Base-by-base conservation (phyloP, 225 moss, liverwort and hornwort species). In the Sphagnum tenellum region DNA sequence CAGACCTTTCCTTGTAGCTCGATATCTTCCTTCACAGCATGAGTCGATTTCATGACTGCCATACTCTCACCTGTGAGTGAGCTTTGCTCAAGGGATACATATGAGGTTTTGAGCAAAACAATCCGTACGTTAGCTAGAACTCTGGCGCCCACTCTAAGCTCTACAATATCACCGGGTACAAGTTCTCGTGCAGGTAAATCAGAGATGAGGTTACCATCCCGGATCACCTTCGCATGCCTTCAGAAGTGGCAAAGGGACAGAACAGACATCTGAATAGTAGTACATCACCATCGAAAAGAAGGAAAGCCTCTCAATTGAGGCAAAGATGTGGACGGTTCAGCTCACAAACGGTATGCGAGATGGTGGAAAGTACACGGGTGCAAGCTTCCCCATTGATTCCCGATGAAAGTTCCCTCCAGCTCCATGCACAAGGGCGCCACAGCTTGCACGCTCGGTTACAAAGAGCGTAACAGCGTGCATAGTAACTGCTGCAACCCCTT, bases 41-140 rank as follows among this genome's bases (percentile, higher is more conserved):
- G 78, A 66, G 76, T 72, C 0, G 82, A 77, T 76, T 95, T 95
- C 72, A 88, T 82, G 61, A 95, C 94, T 0, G 91, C 82, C 94
- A 89, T 89, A 59, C 89, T 89, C 57, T 95, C 94, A 29, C 94
- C 94, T 44, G 94, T 95, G 4, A 95, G 76, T n/a, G 94, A 95
- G 71, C 91, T 92, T 72, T 95, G 94, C 72, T 95, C 91, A 44
- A 88, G 81, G 59, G 89, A 70, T 58, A 83, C 79, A 4, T 91
- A 91, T 46, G 91, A 88, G 2, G 94, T 91, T 70, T 88, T 88
- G 67, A 95, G 59, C 54, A 82, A 78, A 12, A 86, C 67, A 6
- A 95, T 64, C 11, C 94, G 83, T 87, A 95, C 86, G 69, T 95
- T 91, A 6, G 94, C 94, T 4, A 91, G 91, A n/a, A 87, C 91